phyloP scores from a whole-genome alignment of 306 rosid species.

The Herpetospermum pedunculosum region DNA sequence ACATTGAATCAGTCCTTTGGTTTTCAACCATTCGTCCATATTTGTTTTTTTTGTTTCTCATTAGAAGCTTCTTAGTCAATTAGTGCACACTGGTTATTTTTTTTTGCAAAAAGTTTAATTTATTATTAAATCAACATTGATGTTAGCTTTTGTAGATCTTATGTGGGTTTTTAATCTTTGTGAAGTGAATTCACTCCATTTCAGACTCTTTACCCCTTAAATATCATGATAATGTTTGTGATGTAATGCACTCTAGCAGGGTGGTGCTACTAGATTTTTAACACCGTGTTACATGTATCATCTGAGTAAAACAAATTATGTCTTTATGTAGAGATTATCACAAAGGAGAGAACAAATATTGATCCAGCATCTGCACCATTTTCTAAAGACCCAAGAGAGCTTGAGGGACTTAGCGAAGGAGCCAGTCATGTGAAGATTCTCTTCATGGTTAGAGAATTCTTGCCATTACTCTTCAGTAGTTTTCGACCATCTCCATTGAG shows the following conservation, averaged over 20 bases:
- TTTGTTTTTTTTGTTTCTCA: too few relatives aligned
- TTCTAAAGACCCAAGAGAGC: slow-evolving; percentile 58
- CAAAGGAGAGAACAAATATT: slow-evolving; percentile 62
- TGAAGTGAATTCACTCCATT: neutral
- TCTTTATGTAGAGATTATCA: slow-evolving; percentile 69
- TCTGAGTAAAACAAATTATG: neutral
- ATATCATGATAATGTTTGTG: neutral
- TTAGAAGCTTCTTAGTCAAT: too few relatives aligned
- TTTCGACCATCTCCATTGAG: neutral
- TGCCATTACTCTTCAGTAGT: neutral
- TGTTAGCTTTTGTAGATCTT: neutral
- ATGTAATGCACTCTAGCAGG: neutral
- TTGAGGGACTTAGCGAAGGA: slow-evolving; percentile 86
- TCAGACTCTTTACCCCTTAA: neutral
- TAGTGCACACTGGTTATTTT: too few relatives aligned
- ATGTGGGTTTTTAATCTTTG: neutral
- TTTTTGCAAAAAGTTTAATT: too few relatives aligned
- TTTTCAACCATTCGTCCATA: too few relatives aligned
- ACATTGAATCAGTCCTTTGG: too few relatives aligned
- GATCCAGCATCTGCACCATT: slow-evolving; percentile 86
- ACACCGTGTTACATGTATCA: neutral
- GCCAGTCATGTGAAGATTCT: slow-evolving; percentile 57
- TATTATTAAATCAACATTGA: neutral
- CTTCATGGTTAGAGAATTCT: neutral
- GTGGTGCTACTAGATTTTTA: neutral